Evolutionary conservation across 2,329 filamentous ascomycete species (phyloP).

Genomic region (Fusarium aywerte): DNA sequence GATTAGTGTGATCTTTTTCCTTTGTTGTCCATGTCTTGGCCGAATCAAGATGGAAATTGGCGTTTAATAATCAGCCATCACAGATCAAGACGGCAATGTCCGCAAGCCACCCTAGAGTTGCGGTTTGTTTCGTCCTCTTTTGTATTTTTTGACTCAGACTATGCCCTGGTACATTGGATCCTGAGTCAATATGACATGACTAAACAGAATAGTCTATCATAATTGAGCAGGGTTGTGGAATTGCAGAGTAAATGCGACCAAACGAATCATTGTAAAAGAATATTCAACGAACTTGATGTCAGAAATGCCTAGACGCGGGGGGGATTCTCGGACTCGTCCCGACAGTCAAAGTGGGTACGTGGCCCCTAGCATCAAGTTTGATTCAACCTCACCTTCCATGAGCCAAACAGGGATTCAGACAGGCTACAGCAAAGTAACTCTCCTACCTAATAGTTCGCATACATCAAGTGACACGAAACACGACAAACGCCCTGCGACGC

Average conservation of each 20-base stretch:
- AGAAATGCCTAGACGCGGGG: slow-evolving; percentile 13
- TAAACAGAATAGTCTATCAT: neutral
- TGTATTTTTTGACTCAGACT: neutral
- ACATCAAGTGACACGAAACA: slow-evolving; percentile 33
- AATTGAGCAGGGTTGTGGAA: neutral
- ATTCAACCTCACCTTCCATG: slow-evolving; percentile 14
- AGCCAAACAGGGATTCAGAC: slow-evolving; percentile 35
- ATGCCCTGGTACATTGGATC: neutral
- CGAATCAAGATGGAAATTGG: neutral
- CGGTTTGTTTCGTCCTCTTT: neutral
- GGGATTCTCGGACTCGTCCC: slow-evolving; percentile 7
- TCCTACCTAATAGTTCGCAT: neutral
- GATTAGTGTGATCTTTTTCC: neutral
- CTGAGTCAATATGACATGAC: neutral
- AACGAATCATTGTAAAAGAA: neutral
- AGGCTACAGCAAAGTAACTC: slow-evolving; percentile 5
- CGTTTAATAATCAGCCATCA: neutral
- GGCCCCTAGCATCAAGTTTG: slow-evolving; percentile 9
- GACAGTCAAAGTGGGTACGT: slow-evolving; percentile 18
- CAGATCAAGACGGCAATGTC: neutral
- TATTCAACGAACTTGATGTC: neutral
- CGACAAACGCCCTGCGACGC: slow-evolving; percentile 15
- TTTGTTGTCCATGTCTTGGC: neutral
- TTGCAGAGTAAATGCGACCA: neutral
- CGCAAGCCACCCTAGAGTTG: neutral